Evolutionary conservation across 1,284 basidiomycete species (phyloP).

Genomic region (Spongiforma sp.): DNA sequence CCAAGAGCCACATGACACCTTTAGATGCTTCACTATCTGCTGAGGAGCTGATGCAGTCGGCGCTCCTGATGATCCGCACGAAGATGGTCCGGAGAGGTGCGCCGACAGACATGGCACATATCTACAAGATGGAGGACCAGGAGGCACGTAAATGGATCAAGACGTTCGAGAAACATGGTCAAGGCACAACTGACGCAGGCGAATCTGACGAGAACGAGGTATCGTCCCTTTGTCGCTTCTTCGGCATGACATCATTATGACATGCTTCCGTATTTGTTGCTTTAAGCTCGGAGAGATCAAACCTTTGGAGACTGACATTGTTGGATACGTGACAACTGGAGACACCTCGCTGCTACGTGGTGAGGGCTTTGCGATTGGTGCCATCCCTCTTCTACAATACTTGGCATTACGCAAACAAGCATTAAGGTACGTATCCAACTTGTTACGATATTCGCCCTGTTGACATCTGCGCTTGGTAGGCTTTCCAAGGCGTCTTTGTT

Average conservation of each 20-base stretch:
- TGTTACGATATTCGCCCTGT: not conserved
- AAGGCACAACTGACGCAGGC: slow-evolving; percentile 29
- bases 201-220: slow-evolving; percentile 48
- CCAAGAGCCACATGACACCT: slow-evolving; percentile 52
- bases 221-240: not conserved
- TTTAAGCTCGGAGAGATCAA: slow-evolving; percentile 53
- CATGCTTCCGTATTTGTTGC: not conserved
- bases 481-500: slow-evolving; percentile 33
- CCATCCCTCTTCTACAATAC: slow-evolving; percentile 61
- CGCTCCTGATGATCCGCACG: slow-evolving; percentile 69
- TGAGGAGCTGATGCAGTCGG: slow-evolving; percentile 56
- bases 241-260: not conserved
- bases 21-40: slow-evolving; percentile 42
- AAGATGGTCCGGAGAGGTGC: slow-evolving; percentile 69
- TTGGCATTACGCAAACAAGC: slow-evolving; percentile 58
- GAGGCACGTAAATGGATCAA: slow-evolving; percentile 33
- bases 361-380: slow-evolving; percentile 74
- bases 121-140: slow-evolving; percentile 62
- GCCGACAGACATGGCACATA: slow-evolving; percentile 73
- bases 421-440: slow-evolving; percentile 46
- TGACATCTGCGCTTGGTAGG: slow-evolving; percentile 13
- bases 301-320: slow-evolving; percentile 50
- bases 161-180: slow-evolving; percentile 27
- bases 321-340: slow-evolving; percentile 85
- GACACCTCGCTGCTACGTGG: slow-evolving; percentile 81